phyloP scores from a whole-genome alignment of 2,329 filamentous ascomycete species.

The Neoascochyta sp. region DNA sequence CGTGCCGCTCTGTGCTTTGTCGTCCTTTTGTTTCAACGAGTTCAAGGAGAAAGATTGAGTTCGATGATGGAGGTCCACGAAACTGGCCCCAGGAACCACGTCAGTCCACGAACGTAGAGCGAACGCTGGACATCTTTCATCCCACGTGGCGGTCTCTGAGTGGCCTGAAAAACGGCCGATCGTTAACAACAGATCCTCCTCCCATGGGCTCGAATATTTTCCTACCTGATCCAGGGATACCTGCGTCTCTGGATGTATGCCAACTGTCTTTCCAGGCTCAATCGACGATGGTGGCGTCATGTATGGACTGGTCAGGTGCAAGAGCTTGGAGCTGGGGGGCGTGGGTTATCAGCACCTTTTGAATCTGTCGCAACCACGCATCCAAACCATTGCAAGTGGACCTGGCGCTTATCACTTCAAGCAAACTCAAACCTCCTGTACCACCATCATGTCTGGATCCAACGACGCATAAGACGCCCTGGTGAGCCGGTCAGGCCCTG shows the following conservation, averaged over 20 bases:
- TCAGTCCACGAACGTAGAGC: neutral
- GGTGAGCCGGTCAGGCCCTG: conserved; percentile 9
- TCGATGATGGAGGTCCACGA: too few species aligned
- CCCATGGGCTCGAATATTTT: conserved; percentile 12
- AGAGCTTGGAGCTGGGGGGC: conserved; percentile 14
- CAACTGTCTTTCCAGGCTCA: conserved; percentile 1
- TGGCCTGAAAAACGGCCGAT: conserved; percentile 40
- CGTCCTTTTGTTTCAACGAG: too few species aligned
- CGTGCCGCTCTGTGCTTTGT: conserved; percentile 14
- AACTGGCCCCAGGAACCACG: too few species aligned
- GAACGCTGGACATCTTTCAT: conserved; percentile 15
- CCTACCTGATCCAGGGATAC: conserved; percentile 1
- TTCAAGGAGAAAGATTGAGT: too few species aligned
- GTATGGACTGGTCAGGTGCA: conserved; percentile 2
- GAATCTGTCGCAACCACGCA: conserved; percentile 13
- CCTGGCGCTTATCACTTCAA: conserved; percentile 32
- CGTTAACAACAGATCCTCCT: conserved; percentile 16
- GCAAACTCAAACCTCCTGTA: conserved; percentile 29
- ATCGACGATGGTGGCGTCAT: too few species aligned
- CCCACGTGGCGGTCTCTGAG: conserved; percentile 44
- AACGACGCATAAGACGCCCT: conserved; percentile 17
- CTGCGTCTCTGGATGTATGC: conserved; percentile 8
- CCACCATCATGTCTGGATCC: conserved; percentile 18
- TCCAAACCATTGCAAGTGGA: conserved; percentile 22
- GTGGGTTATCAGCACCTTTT: conserved; percentile 25